Conservation (phyloP, 208 protist genomes). For the Jaenimonas drosophilae region DNA sequence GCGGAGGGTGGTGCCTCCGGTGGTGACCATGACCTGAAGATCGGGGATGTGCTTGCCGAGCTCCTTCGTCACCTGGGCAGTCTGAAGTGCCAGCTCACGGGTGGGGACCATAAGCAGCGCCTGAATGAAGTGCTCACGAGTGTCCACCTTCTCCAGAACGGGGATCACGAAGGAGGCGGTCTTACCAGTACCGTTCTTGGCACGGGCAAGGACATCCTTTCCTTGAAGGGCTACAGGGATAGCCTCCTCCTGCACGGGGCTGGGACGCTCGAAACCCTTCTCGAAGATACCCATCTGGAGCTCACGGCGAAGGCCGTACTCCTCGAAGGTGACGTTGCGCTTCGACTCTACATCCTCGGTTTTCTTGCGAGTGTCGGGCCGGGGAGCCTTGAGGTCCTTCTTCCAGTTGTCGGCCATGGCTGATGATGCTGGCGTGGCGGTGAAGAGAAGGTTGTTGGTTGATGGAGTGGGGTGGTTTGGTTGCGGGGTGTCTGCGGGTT, state of each 20-base stretch:
- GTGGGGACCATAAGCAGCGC: slow-evolving; percentile 97
- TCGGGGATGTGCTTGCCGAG: slow-evolving; percentile 95
- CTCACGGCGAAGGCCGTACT: slow-evolving; percentile 97
- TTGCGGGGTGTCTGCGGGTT: too few relatives aligned
- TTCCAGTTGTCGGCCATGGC: slow-evolving; percentile 84
- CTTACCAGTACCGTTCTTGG: slow-evolving; percentile 99
- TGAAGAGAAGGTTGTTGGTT: slow-evolving; percentile 1
- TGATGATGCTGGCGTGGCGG: neutral
- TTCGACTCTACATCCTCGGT: slow-evolving; percentile 97
- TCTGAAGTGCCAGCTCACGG: slow-evolving; percentile 98
- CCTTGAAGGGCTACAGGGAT: slow-evolving; percentile 97
- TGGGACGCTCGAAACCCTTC: slow-evolving; percentile 97
- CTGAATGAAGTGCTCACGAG: slow-evolving; percentile 91
- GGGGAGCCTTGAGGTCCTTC: slow-evolving; percentile 48
- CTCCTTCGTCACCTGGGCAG: slow-evolving; percentile 97
- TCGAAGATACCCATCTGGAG: slow-evolving; percentile 99
- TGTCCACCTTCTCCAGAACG: slow-evolving; percentile 95
- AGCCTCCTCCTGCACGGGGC: slow-evolving; percentile 97
- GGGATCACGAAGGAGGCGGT: slow-evolving; percentile 99
- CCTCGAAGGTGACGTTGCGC: slow-evolving; percentile 97
- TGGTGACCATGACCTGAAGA: slow-evolving; percentile 95
- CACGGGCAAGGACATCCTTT: slow-evolving; percentile 96
- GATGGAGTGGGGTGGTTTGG: too few relatives aligned
- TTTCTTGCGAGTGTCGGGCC: slow-evolving; percentile 84
- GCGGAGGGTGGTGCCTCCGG: slow-evolving; percentile 95